A percentile compares a stretch with the other conserved stretches of the same genome.
Evolutionary conservation across 805 yeast species (phyloP).

Genomic region (Millerago galiae): DNA sequence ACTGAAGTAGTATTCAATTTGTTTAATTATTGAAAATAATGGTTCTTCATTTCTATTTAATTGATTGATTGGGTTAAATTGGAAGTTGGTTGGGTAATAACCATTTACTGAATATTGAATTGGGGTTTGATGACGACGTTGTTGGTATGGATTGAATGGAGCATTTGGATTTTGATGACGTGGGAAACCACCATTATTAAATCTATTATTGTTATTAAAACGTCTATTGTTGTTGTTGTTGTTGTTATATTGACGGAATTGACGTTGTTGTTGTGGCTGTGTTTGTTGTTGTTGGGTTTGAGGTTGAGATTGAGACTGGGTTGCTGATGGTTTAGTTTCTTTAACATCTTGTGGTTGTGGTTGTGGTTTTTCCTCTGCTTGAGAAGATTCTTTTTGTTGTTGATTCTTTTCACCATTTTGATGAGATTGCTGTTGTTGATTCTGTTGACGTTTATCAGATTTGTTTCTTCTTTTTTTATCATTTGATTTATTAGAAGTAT

Average conservation of each 20-base stretch:
- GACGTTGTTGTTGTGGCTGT: constrained; percentile 12
- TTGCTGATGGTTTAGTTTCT: constrained; percentile 7
- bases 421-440: constrained; percentile 3
- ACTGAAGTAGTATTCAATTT: constrained; percentile 87
- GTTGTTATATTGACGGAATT: constrained; percentile 20
- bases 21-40: constrained; percentile 30
- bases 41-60: constrained; percentile 16
- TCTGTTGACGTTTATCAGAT: constrained; percentile 16
- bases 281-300: constrained; percentile 5
- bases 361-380: constrained; percentile 1
- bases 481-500: constrained; percentile 8
- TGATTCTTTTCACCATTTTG: constrained; percentile 5
- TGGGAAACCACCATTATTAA: constrained; percentile 3
- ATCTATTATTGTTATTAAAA: constrained; percentile 12
- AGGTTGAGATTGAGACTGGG: constrained; percentile 7
- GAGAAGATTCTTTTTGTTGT: constrained; percentile 4
- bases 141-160: constrained; percentile 9
- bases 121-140: constrained; percentile 11
- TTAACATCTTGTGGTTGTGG: constrained; percentile 4
- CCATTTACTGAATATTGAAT: constrained; percentile 1
- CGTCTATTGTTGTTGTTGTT: constrained; percentile 17
- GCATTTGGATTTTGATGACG: constrained; percentile 9
- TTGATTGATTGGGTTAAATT: constrained; percentile 1
- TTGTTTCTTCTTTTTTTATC: constrained; percentile 23
- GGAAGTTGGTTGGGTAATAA: constrained; percentile 1